These are phyloP conservation scores for Phylloporus sp. DNA, from an alignment of 1,284 basidiomycete species.

Conservation along the genomic window DNA sequence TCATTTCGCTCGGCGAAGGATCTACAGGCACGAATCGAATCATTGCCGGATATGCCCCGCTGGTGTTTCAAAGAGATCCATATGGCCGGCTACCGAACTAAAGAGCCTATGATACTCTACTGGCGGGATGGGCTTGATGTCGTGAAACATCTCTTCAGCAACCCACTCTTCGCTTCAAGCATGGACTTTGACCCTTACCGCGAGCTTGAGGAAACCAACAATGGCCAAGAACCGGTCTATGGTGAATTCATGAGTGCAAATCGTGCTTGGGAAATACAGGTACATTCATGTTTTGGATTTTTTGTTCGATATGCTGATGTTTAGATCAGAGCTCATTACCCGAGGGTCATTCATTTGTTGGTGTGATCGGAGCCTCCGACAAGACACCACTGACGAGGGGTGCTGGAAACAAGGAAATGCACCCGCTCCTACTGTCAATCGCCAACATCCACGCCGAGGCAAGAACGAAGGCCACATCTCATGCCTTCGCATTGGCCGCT, in stretches of 20 bases:
- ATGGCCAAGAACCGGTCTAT: background rate
- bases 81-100: slow-evolving; percentile 5
- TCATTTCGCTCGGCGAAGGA: slow-evolving; percentile 13
- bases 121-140: slow-evolving; percentile 14
- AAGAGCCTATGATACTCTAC: slow-evolving; percentile 3
- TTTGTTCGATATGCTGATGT: background rate
- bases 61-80: slow-evolving; percentile 14
- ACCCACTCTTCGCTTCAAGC: background rate
- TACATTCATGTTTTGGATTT: background rate
- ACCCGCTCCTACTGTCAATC: slow-evolving; percentile 14
- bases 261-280: slow-evolving; percentile 21
- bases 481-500: slow-evolving; percentile 8
- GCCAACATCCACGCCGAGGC: slow-evolving; percentile 22
- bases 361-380: slow-evolving; percentile 18
- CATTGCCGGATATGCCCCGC: slow-evolving; percentile 8
- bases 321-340: background rate
- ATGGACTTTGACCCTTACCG: background rate
- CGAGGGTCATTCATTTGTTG: background rate
- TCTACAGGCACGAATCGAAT: background rate
- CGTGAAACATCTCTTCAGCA: slow-evolving; percentile 1
- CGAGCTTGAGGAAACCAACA: background rate
- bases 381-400: slow-evolving; percentile 14
- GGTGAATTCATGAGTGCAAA: slow-evolving; percentile 22
- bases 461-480: slow-evolving; percentile 19
- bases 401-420: slow-evolving; percentile 19